Conservation (phyloP, 2,329 filamentous ascomycete genomes). For the Byssothecium circinans region DNA sequence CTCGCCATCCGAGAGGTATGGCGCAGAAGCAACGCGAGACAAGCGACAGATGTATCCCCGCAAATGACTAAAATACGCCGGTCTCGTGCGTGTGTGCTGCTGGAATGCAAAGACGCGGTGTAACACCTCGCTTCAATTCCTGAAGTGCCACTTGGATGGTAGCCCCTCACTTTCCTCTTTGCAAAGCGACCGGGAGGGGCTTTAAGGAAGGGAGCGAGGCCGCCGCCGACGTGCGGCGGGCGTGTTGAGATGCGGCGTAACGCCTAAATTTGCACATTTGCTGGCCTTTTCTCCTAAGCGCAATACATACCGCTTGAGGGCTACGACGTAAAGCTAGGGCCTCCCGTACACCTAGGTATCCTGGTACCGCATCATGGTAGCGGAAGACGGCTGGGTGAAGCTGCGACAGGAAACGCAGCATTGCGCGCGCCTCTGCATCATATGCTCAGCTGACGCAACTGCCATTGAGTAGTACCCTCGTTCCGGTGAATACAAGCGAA, state of each 20-base stretch:
- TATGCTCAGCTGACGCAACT: background rate
- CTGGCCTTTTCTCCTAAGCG: background rate
- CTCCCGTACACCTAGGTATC: too few species aligned
- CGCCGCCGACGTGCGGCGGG: background rate
- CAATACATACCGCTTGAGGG: background rate
- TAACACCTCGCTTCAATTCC: background rate
- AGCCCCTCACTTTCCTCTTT: background rate
- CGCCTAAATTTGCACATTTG: background rate
- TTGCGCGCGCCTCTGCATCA: background rate
- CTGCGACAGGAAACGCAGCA: background rate
- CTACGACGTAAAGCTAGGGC: too few species aligned
- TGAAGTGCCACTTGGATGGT: background rate
- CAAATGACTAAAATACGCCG: background rate
- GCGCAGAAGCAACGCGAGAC: too few species aligned
- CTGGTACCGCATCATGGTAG: too few species aligned
- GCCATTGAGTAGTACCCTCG: background rate
- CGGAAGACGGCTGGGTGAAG: too few species aligned
- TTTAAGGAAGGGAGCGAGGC: background rate
- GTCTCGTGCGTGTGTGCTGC: background rate
- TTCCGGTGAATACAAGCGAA: background rate
- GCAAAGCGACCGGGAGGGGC: background rate
- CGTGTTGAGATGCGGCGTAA: background rate
- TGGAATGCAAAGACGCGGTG: background rate
- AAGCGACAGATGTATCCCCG: background rate
- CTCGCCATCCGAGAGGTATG: background rate